Conservation (phyloP, 352 stramenopile species). For the Globisporangium canariense region DNA sequence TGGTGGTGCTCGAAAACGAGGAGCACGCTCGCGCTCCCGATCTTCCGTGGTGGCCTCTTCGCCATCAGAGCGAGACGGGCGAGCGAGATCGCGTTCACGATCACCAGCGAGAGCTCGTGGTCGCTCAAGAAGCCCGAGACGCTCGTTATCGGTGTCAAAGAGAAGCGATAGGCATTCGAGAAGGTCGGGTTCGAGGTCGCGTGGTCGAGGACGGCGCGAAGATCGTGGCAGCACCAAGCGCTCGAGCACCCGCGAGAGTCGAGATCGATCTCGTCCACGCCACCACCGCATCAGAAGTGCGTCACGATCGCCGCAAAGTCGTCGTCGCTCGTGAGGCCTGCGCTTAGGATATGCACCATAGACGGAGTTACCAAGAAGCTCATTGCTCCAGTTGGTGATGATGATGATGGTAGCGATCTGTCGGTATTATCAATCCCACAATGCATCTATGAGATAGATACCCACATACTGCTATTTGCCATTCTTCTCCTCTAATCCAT, state of each 20-base stretch:
- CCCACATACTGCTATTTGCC: not conserved
- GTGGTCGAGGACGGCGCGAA: not conserved
- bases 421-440: not conserved
- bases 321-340: not conserved
- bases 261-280: not conserved
- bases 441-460: not conserved
- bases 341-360: not conserved
- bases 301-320: not conserved
- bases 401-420: not conserved
- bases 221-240: not conserved
- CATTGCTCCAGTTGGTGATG: not conserved
- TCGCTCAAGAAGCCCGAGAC: not conserved
- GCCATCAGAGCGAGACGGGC: not conserved
- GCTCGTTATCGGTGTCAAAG: not conserved
- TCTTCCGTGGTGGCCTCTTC: not conserved
- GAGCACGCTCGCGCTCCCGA: not conserved
- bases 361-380: not conserved
- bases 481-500: not conserved
- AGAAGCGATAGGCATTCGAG: not conserved
- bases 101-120: not conserved
- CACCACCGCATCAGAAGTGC: not conserved
- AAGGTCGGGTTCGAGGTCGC: slow-evolving; percentile 1
- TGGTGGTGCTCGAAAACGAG: not conserved
- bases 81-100: not conserved
- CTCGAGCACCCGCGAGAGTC: not conserved